Percentiles rank a stretch among this genome's conserved stretches.
Evolutionary conservation across 2,329 filamentous ascomycete species (phyloP).

Genomic region (Colletotrichum theobromicola): DNA sequence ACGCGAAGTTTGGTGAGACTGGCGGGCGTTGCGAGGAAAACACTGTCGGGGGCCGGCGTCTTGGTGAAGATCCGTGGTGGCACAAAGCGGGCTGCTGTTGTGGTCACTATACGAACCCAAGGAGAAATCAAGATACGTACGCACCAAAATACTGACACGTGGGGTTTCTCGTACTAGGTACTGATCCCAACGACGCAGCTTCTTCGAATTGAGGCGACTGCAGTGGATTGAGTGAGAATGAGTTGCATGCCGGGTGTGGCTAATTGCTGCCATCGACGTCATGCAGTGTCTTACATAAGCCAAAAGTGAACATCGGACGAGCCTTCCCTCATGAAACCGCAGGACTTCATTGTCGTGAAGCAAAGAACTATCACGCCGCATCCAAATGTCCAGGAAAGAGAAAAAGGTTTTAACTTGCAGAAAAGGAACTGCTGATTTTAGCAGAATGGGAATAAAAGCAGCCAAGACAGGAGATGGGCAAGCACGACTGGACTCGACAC

Average conservation of each 20-base stretch:
- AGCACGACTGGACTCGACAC: not conserved
- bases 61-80: not conserved
- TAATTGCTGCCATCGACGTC: not conserved
- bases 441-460: not conserved
- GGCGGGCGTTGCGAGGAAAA: not conserved
- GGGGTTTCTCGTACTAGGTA: not conserved
- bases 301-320: not conserved
- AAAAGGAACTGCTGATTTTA: accelerated
- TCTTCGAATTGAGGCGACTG: no score
- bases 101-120: not conserved
- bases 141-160: not conserved
- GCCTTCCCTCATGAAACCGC: no score
- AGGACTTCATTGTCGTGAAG: not conserved
- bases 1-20: not conserved
- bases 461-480: not conserved
- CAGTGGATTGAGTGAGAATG: not conserved
- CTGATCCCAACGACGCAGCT: not conserved
- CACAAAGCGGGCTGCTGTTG: not conserved
- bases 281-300: not conserved
- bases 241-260: not conserved
- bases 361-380: not conserved
- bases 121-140: not conserved
- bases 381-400: accelerated
- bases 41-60: not conserved
- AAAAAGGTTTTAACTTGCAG: not conserved